Evolutionary conservation across 805 yeast species (phyloP).

Genomic region (Candida pseudoglaebosa): DNA sequence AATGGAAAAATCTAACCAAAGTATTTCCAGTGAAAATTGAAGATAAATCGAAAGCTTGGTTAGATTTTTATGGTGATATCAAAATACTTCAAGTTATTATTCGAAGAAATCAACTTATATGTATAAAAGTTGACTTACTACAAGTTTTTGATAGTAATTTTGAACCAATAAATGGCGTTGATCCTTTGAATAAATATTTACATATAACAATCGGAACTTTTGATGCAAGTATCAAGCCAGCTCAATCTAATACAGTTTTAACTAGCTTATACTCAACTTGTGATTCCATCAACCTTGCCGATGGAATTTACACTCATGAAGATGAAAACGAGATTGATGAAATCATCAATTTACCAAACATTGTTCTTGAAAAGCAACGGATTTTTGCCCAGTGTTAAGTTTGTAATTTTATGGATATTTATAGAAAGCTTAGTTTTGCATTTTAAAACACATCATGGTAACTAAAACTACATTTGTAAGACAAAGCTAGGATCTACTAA

Average conservation of each 20-base stretch:
- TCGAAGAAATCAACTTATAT: conserved; percentile 45
- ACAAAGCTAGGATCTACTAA: too few relatives aligned
- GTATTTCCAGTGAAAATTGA: conserved; percentile 9
- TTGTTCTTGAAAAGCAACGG: conserved; percentile 10
- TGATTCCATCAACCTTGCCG: conserved; percentile 1
- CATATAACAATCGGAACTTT: conserved; percentile 77
- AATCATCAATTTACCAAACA: conserved; percentile 9
- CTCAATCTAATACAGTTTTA: conserved; percentile 44
- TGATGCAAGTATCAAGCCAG: conserved; percentile 41
- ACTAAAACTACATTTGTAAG: too few relatives aligned
- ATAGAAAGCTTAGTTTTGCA: background rate
- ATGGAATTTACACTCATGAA: conserved; percentile 7
- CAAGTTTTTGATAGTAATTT: conserved; percentile 1
- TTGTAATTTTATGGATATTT: background rate
- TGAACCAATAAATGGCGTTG: conserved; percentile 7
- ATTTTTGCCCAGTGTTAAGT: conserved; percentile 11
- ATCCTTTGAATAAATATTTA: conserved; percentile 12
- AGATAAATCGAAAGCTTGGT: conserved; percentile 10
- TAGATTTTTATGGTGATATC: conserved; percentile 32
- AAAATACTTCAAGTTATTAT: conserved; percentile 44
- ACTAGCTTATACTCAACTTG: conserved; percentile 5
- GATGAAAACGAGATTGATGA: conserved; percentile 6
- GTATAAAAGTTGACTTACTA: conserved; percentile 42
- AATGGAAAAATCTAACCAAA: conserved; percentile 15
- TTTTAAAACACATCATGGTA: too few relatives aligned